phyloP scores from a whole-genome alignment of 495 filamentous ascomycete species.

The Penicillium angulare region DNA sequence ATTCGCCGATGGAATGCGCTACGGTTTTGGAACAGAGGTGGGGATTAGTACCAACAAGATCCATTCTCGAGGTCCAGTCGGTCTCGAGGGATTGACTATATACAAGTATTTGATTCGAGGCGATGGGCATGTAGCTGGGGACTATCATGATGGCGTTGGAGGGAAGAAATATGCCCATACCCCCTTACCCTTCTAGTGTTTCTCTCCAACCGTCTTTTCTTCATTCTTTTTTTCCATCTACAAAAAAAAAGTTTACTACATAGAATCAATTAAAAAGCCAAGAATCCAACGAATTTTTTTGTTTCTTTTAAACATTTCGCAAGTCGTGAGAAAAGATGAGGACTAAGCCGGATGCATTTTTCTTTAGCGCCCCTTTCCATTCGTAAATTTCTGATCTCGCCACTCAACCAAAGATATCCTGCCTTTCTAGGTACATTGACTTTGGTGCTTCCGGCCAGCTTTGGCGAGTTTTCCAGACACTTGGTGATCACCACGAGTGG shows the following conservation, averaged over 20 bases:
- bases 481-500: constrained; percentile 9
- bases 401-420: constrained; percentile 22
- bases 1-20: constrained; percentile 95
- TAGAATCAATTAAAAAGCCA: not conserved
- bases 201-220: not conserved
- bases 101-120: constrained; percentile 92
- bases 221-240: not conserved
- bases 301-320: constrained; percentile 27
- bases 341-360: constrained; percentile 35
- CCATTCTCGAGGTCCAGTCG: constrained; percentile 89
- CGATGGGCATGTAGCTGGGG: constrained; percentile 69
- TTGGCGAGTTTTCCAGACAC: constrained; percentile 17
- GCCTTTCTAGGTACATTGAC: constrained; percentile 30
- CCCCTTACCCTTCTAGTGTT: constrained; percentile 28
- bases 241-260: constrained; percentile 2
- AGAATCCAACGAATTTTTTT: constrained; percentile 19
- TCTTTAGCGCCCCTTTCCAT: constrained; percentile 29
- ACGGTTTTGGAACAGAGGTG: constrained; percentile 96
- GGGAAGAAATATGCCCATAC: constrained; percentile 36
- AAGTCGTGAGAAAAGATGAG: constrained; percentile 28
- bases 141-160: constrained; percentile 68
- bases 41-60: constrained; percentile 99
- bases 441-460: constrained; percentile 20
- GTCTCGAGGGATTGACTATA: constrained; percentile 90
- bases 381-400: constrained; percentile 24